phyloP scores from a whole-genome alignment of 2,329 filamentous ascomycete species.

The Phialophora chinensis region DNA sequence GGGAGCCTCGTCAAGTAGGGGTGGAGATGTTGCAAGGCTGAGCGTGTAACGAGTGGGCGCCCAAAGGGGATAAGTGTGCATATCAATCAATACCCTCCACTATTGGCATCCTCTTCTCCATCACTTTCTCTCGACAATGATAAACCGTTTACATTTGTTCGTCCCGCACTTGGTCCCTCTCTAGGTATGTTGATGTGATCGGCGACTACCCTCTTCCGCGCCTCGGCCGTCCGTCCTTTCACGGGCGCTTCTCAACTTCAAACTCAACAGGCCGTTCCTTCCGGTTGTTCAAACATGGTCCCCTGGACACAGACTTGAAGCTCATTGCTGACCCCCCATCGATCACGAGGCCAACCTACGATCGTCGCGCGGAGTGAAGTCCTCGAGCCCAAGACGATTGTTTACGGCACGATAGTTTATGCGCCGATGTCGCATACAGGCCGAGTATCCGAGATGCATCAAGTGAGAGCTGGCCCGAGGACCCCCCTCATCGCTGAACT shows the following conservation, averaged over 20 bases:
- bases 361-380: background rate
- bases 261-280: background rate
- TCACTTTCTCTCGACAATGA: background rate
- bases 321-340: background rate
- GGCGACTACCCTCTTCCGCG: background rate
- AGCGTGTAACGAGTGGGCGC: too few relatives aligned
- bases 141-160: background rate
- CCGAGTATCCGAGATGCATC: background rate
- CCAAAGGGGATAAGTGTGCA: too few relatives aligned
- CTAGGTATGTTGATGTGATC: background rate
- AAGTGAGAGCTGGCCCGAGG: background rate
- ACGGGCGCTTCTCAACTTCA: background rate
- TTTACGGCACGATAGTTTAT: background rate
- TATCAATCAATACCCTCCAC: too few relatives aligned
- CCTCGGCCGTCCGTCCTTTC: background rate
- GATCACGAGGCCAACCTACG: background rate
- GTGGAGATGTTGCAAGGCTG: too few relatives aligned
- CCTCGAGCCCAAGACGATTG: background rate
- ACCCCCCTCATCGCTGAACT: background rate
- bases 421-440: background rate
- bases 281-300: background rate
- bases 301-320: background rate
- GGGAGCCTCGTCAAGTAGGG: background rate
- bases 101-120: too few relatives aligned
- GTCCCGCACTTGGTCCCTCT: background rate